A percentile compares a stretch with the other conserved stretches of the same genome.
These are phyloP conservation scores for Coniosporium tulheliwenetii DNA, from an alignment of 2,329 filamentous ascomycete species.

Conservation along the genomic window DNA sequence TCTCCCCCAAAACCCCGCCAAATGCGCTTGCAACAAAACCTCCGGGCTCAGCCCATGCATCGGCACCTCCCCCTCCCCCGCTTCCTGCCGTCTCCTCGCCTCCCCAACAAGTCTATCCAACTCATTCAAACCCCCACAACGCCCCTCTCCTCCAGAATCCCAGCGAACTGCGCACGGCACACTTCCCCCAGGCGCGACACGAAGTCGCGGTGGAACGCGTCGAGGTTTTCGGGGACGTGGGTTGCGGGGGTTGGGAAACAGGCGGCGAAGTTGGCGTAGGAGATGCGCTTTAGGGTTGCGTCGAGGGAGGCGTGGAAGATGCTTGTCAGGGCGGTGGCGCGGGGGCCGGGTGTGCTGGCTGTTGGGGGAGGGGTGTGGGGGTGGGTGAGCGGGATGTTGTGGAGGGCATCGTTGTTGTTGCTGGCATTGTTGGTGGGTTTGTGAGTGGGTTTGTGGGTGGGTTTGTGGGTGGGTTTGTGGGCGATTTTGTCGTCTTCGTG, in stretches of 20 bases:
- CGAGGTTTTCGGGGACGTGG: slow-evolving; percentile 39
- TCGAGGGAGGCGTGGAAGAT: slow-evolving; percentile 44
- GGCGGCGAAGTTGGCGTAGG: slow-evolving; percentile 43
- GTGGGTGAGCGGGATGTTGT: slow-evolving; percentile 26
- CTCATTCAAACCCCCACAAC: slow-evolving; percentile 43
- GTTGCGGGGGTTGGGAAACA: slow-evolving; percentile 48
- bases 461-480: too few relatives aligned
- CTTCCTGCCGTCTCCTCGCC: slow-evolving; percentile 36
- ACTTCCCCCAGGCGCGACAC: slow-evolving; percentile 41
- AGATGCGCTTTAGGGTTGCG: slow-evolving; percentile 45
- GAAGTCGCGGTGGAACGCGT: slow-evolving; percentile 42
- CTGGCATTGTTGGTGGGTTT: too few relatives aligned
- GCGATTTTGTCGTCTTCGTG: too few relatives aligned
- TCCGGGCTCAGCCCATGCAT: not conserved
- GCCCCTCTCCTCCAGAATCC: slow-evolving; percentile 38
- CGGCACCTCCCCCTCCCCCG: slow-evolving; percentile 20
- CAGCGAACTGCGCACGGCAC: slow-evolving; percentile 42
- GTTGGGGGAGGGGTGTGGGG: slow-evolving; percentile 35
- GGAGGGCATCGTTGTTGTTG: too few relatives aligned
- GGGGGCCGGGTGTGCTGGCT: slow-evolving; percentile 39
- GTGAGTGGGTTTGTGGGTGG: too few relatives aligned
- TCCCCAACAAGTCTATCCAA: slow-evolving; percentile 44
- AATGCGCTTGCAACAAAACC: slow-evolving; percentile 38
- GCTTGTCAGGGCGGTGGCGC: slow-evolving; percentile 43
- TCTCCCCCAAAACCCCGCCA: slow-evolving; percentile 38